Evolutionary conservation across 2,329 filamentous ascomycete genomes (phyloP), one percentile per base, ranked within the genome.

Genomic region (Monilinia polystroma): DNA sequence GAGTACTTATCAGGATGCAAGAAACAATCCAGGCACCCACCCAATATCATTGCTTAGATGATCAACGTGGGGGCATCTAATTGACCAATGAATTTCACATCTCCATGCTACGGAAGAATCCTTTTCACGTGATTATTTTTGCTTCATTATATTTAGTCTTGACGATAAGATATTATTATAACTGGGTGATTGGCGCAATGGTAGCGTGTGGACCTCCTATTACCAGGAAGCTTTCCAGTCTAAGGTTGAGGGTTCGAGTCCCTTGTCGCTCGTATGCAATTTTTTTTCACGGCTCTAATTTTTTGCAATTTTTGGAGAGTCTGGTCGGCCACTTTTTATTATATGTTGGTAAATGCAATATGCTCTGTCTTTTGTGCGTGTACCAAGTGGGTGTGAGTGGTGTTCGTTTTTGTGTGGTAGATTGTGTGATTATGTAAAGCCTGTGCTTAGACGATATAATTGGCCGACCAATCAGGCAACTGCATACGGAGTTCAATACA

Each of bases 121-220:
- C 23, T 23, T 23, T 8, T 18, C 3, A 4, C 11, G 58, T 62
- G 58, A 62, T 14, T 14, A 49, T 14, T 32, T 18, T 23, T 3
- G 20, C 3, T 3, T 14, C 47, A 7, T 51, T 4, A 51, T 51
- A 51, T 14, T 32, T 4, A 0, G 12, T 11, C 2, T 49, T n/a
- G 11, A 11, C 1, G 0, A 10, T 7, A 3, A 0, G 1, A 12
- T 4, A 4, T n/a, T 60, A 45, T 26, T 2, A 5, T 49, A 18
- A 26, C n/a, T 59, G 63, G 41, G 43, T 62, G 64, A 29, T 63
- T 54, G 29, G 55, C 23, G 57, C 64, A 66, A 63, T 63, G 64
- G 49, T 63, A 66, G 58, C 58, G 64, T 62, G 64, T 38, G 58
- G 49, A 54, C 64, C 64, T 66, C 58, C 58, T 63, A 66, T 32